These are phyloP conservation scores for Candida mattraensis DNA, from an alignment of 805 yeast species.

Conservation along the genomic window DNA sequence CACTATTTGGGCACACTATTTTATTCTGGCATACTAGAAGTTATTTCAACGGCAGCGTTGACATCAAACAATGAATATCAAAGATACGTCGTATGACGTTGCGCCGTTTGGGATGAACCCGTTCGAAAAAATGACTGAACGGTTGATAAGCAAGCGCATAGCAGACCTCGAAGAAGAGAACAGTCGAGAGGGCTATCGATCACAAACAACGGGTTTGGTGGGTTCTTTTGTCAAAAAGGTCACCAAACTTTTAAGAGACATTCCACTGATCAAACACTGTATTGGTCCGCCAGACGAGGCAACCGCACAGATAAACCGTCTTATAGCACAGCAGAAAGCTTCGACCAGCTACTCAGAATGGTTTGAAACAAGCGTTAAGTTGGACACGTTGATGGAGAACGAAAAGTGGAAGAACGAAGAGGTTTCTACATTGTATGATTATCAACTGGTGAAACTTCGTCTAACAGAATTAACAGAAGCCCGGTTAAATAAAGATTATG, in stretches of 20 bases:
- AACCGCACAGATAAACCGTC: conserved; percentile 36
- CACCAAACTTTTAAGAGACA: conserved; percentile 34
- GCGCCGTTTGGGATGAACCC: conserved; percentile 24
- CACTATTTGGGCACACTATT: no score
- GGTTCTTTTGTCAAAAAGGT: conserved; percentile 9
- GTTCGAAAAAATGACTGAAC: conserved; percentile 28
- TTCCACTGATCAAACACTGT: conserved; percentile 36
- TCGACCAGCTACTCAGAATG: conserved; percentile 57
- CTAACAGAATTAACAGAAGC: conserved; percentile 59
- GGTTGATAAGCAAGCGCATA: conserved; percentile 14
- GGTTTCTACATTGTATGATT: conserved; percentile 73
- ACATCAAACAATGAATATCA: conserved; percentile 19
- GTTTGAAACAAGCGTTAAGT: conserved; percentile 58
- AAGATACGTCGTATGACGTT: conserved; percentile 24
- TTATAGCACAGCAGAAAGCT: conserved; percentile 44
- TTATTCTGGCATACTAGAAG: no score
- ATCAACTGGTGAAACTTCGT: conserved; percentile 52
- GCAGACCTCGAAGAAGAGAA: conserved; percentile 7
- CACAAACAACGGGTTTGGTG: conserved; percentile 6
- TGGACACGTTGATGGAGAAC: conserved; percentile 66
- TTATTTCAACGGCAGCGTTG: no score
- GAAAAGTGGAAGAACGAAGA: conserved; percentile 69
- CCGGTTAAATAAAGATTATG: conserved; percentile 55
- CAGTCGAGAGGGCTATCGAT: conserved; percentile 1
- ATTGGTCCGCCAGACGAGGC: conserved; percentile 40